Percentiles rank a stretch among this genome's conserved stretches.
phyloP scores from a whole-genome alignment of 2,329 filamentous ascomycete genomes.

The Phyllosticta citriasiana region DNA sequence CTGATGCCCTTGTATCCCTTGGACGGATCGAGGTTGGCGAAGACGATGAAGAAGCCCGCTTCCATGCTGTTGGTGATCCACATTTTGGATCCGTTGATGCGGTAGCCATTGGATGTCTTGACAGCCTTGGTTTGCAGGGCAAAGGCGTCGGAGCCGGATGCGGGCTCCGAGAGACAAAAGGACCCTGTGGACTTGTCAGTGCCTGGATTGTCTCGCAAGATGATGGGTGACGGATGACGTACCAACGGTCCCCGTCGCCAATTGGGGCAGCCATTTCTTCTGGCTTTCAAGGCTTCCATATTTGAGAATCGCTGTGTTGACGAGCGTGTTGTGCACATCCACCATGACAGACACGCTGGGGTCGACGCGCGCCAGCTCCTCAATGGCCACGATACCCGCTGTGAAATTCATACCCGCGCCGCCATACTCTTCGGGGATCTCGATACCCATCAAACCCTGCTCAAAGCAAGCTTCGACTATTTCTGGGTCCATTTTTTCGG shows the following conservation, averaged over 20 bases:
- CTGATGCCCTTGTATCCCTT: slow-evolving; percentile 97
- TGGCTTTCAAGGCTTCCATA: slow-evolving; percentile 68
- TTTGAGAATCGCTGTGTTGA: slow-evolving; percentile 86
- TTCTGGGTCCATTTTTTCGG: slow-evolving; percentile 79
- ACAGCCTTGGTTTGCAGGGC: slow-evolving; percentile 84
- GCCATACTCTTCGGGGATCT: slow-evolving; percentile 95
- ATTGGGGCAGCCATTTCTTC: slow-evolving; percentile 77
- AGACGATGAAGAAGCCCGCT: slow-evolving; percentile 91
- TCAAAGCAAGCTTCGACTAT: slow-evolving; percentile 92
- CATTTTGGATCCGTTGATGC: slow-evolving; percentile 91
- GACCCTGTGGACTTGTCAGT: slow-evolving; percentile 41
- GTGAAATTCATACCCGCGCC: slow-evolving; percentile 99
- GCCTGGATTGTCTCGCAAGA: background rate
- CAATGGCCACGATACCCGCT: slow-evolving; percentile 87
- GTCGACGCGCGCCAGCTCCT: slow-evolving; percentile 89
- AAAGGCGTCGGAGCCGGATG: slow-evolving; percentile 91
- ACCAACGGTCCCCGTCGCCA: slow-evolving; percentile 80
- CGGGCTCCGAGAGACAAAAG: slow-evolving; percentile 87
- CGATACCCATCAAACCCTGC: slow-evolving; percentile 92
- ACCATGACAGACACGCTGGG: slow-evolving; percentile 91
- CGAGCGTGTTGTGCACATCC: slow-evolving; percentile 96
- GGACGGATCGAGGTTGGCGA: slow-evolving; percentile 85
- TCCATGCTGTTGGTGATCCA: slow-evolving; percentile 99
- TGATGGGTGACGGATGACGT: slow-evolving; percentile 6
- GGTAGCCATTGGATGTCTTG: slow-evolving; percentile 74